Evolutionary conservation across 768 basidiomycete species (phyloP), one percentile per base, ranked within the genome.

Genomic region (Lentinus brumalis): DNA sequence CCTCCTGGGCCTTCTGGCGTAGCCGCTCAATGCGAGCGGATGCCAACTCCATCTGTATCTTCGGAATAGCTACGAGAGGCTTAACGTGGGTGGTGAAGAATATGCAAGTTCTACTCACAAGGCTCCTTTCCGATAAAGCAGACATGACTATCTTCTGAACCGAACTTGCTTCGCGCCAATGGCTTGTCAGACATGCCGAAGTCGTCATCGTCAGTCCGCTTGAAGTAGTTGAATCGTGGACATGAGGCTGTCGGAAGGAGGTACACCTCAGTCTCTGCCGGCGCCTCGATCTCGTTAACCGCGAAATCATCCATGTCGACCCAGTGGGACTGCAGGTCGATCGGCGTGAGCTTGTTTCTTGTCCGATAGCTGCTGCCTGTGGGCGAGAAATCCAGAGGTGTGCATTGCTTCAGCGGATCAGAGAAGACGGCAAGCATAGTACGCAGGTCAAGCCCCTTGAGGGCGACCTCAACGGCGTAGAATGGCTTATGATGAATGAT

Each of bases 211-310:
- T 62, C 59, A 3, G 65, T 51, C 42, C 82, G 82, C 70, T 86
- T 91, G 71, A 89, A 91, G 75, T 91, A 96, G 8, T 86, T 87
- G 69, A 97, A 87, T 30, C 87, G 86, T 18, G 95, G 94, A 67
- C 91, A 93, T 9, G 82, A 81, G n/a, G 83, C 87, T 9, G 89
- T 76, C 30, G 88, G 88, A 8, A 93, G 76, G 16, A 95, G 71
- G 60, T 91, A 86, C 2, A 96, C 73, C 29, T 73, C 76, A 3
- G 93, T 91, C 51, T 77, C 69, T 7, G 77, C 69, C 0, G 88
- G 77, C 3, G 77, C 73, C 83, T 89, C 89, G 66, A 89, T 86
- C 70, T 97, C 56, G 45, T 57, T 94, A 49, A 90, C 79, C 3
- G 57, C 57, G 69, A 89, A 97, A 68, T 98, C 96, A 63, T 92